Conservation (phyloP, 768 basidiomycete species). For the Suillus hirtellus region DNA sequence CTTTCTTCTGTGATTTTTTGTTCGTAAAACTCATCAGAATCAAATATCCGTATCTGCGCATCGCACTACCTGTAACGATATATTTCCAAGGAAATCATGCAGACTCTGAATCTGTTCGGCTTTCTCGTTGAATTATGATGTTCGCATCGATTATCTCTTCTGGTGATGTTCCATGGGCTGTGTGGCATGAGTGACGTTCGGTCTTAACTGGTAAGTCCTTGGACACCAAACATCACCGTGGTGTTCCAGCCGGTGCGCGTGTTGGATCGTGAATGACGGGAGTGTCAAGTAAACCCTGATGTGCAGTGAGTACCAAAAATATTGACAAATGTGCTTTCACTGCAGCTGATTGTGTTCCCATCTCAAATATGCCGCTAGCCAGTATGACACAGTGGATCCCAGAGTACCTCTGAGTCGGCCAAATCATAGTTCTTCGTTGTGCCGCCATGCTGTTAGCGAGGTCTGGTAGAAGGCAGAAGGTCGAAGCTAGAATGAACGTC, state of each 20-base stretch:
- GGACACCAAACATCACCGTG: neutral
- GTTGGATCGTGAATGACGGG: neutral
- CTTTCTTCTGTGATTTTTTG: neutral
- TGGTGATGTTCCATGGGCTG: neutral
- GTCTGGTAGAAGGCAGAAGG: neutral
- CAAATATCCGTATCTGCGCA: neutral
- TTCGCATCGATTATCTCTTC: neutral
- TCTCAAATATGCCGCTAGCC: neutral
- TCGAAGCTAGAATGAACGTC: neutral
- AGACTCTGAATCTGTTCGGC: neutral
- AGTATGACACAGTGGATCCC: neutral
- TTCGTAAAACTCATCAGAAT: neutral
- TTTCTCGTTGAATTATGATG: neutral
- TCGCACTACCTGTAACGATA: neutral
- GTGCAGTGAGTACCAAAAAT: neutral
- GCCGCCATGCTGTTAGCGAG: neutral
- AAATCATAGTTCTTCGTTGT: neutral
- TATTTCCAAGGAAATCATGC: neutral
- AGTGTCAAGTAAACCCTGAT: neutral
- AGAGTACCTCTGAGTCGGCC: neutral
- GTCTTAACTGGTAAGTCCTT: neutral
- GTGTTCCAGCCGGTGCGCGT: neutral
- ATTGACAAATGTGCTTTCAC: neutral
- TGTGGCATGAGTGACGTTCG: neutral
- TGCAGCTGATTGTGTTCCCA: neutral